Evolutionary conservation across 306 rosid species (phyloP).

Genomic region (Malus fusca): DNA sequence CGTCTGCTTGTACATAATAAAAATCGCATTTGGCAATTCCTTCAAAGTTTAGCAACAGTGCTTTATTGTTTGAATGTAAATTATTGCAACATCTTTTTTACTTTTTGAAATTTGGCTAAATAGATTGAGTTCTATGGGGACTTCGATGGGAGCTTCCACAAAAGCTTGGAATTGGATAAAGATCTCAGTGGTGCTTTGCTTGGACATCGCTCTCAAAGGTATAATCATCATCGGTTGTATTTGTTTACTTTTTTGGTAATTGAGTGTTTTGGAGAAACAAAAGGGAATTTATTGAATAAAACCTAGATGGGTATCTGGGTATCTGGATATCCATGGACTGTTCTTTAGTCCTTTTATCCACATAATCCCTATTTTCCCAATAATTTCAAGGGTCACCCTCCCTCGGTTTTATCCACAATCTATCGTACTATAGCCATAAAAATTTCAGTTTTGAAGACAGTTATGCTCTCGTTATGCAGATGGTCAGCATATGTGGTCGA

Average conservation of each 20-base stretch:
- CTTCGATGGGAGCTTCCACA: constrained; percentile 89
- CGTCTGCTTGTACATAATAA: background rate
- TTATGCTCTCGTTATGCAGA: constrained; percentile 33
- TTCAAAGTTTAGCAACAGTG: background rate
- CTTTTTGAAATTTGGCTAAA: background rate
- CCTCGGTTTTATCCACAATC: background rate
- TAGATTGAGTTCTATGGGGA: constrained; percentile 95
- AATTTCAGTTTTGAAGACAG: background rate
- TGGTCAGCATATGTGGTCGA: constrained; percentile 95
- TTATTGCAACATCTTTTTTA: background rate
- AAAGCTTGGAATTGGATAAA: constrained; percentile 67
- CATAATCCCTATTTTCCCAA: background rate
- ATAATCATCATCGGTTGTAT: background rate
- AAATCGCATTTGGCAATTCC: background rate
- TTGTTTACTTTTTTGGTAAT: background rate
- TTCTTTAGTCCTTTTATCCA: background rate
- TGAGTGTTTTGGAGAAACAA: background rate
- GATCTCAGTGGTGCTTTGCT: constrained; percentile 90
- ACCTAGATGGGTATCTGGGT: background rate
- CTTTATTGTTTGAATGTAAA: background rate
- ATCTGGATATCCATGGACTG: background rate
- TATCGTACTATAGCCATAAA: background rate
- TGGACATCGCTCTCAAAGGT: constrained; percentile 85
- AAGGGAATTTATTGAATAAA: background rate
- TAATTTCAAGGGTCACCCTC: background rate